Evolutionary conservation across 192 early-diverging fungal genomes (phyloP).

Genomic region (Glomus cerebriforme): DNA sequence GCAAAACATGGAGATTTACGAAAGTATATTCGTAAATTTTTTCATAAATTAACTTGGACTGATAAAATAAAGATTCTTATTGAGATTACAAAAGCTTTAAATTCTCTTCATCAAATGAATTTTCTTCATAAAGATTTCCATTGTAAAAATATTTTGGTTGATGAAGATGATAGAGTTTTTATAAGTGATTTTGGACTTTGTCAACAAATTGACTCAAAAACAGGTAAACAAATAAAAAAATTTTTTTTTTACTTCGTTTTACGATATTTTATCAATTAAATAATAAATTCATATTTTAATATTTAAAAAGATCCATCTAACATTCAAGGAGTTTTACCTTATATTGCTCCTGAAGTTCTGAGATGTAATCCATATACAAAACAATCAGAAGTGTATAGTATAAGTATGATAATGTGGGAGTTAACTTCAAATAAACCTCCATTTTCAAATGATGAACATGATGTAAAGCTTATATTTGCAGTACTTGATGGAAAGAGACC

Average conservation of each 20-base stretch:
- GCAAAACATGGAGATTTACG: not conserved
- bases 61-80: not conserved
- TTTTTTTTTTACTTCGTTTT: too few species aligned
- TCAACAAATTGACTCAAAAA: conserved; percentile 37
- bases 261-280: not conserved
- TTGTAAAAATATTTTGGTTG: conserved; percentile 13
- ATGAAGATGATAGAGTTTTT: not conserved
- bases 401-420: conserved; percentile 50
- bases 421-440: conserved; percentile 40
- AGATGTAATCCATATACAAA: conserved; percentile 34
- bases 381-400: conserved; percentile 45
- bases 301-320: not conserved
- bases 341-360: conserved; percentile 44
- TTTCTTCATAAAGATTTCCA: not conserved
- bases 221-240: conserved; percentile 4
- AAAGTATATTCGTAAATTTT: not conserved
- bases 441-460: conserved; percentile 15
- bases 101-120: not conserved
- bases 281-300: not conserved
- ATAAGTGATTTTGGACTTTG: conserved; percentile 43
- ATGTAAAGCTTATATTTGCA: not conserved
- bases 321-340: conserved; percentile 42
- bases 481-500: conserved; percentile 10
- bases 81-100: not conserved
- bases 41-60: not conserved